phyloP scores from a whole-genome alignment of 2,329 filamentous ascomycete genomes.

The Teratosphaeria pseudoeucalypti region DNA sequence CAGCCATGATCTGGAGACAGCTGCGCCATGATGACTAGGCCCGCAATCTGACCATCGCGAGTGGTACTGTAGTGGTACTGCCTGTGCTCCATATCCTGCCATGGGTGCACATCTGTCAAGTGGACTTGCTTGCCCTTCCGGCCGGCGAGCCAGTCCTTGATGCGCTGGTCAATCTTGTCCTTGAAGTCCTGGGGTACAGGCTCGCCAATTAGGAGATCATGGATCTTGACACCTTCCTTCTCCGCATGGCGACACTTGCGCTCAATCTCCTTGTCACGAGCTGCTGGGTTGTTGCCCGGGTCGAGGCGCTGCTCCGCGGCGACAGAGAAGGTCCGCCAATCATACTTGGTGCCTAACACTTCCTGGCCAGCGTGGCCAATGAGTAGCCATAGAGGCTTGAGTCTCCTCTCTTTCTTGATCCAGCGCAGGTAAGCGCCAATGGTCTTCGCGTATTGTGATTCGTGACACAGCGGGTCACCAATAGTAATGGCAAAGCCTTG shows the following conservation, averaged over 20 bases:
- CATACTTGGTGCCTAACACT: conserved; percentile 66
- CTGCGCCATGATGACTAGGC: conserved; percentile 73
- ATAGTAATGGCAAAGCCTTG: conserved; percentile 74
- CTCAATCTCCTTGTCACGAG: conserved; percentile 55
- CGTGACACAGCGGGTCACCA: conserved; percentile 77
- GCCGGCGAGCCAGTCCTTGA: conserved; percentile 67
- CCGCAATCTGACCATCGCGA: conserved; percentile 58
- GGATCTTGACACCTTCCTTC: conserved; percentile 72
- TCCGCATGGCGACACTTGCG: conserved; percentile 73
- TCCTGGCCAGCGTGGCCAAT: conserved; percentile 70
- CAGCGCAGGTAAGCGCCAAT: conserved; percentile 65
- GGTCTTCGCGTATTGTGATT: conserved; percentile 62
- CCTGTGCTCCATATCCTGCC: conserved; percentile 73
- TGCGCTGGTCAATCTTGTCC: conserved; percentile 58
- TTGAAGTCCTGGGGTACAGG: conserved; percentile 56
- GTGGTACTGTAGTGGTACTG: conserved; percentile 77
- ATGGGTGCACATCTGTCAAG: conserved; percentile 78
- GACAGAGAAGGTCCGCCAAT: conserved; percentile 82
- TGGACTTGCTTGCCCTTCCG: conserved; percentile 83
- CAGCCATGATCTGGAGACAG: conserved; percentile 73
- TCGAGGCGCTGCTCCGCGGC: conserved; percentile 83
- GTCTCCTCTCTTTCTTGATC: conserved; percentile 57
- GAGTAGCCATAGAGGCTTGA: conserved; percentile 82
- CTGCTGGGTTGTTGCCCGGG: conserved; percentile 55
- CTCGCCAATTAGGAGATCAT: conserved; percentile 57